Evolutionary conservation across 2,329 filamentous ascomycete genomes (phyloP).

Genomic region (Pseudocercospora cruenta): DNA sequence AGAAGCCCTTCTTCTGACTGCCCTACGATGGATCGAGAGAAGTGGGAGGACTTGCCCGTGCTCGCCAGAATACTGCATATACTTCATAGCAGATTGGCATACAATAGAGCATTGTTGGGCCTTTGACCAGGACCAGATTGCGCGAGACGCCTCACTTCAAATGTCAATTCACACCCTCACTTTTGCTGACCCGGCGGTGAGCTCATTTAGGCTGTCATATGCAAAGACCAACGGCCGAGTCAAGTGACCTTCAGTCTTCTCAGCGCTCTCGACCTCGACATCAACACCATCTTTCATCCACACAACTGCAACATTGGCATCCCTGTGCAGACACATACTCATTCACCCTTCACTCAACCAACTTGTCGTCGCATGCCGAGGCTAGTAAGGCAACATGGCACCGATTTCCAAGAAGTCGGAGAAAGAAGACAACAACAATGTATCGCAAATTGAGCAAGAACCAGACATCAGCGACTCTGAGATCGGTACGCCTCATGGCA

Average conservation of each 20-base stretch:
- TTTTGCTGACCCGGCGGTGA: not conserved
- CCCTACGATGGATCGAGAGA: not conserved
- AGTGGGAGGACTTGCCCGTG: not conserved
- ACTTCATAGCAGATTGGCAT: not conserved
- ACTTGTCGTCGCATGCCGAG: not conserved
- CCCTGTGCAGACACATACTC: too few relatives aligned
- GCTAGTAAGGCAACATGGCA: conserved; percentile 7
- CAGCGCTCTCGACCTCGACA: not conserved
- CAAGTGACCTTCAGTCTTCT: not conserved
- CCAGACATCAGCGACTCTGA: conserved; percentile 5
- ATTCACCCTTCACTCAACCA: not conserved
- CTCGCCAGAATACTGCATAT: not conserved
- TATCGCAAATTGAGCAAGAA: not conserved
- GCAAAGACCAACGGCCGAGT: not conserved
- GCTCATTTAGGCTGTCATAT: not conserved
- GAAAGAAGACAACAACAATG: not conserved
- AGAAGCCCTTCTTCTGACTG: not conserved
- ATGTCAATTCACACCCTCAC: not conserved
- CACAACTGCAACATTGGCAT: not conserved
- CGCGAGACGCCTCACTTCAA: not conserved
- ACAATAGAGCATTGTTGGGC: not conserved
- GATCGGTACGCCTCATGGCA: not conserved
- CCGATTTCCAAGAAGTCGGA: not conserved
- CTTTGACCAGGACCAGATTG: not conserved
- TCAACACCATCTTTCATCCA: not conserved